These are phyloP conservation scores for Leccinum holopus DNA, from an alignment of 1,284 basidiomycete species.

Conservation along the genomic window DNA sequence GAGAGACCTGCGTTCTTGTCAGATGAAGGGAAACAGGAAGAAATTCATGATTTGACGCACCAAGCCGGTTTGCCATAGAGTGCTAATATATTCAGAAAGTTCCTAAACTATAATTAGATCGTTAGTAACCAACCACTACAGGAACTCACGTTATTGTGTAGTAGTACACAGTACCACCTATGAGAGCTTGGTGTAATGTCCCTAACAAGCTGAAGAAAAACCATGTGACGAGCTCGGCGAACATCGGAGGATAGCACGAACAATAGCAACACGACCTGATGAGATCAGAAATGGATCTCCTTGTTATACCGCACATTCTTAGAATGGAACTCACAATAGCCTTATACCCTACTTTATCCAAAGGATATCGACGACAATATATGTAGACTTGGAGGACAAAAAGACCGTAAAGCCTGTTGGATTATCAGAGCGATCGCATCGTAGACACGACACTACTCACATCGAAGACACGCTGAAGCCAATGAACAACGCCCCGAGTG, in stretches of 20 bases:
- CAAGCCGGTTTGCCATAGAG: conserved; percentile 48
- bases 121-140: neutral
- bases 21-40: neutral
- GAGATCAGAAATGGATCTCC: neutral
- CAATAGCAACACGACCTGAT: conserved; percentile 26
- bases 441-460: conserved; percentile 34
- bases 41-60: conserved; percentile 29
- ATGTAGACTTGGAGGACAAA: conserved; percentile 52
- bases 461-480: conserved; percentile 52
- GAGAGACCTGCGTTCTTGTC: conserved; percentile 24
- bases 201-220: conserved; percentile 45
- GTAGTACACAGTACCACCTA: conserved; percentile 57
- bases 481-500: conserved; percentile 57
- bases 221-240: neutral
- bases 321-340: conserved; percentile 43
- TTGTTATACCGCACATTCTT: neutral
- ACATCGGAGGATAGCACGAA: conserved; percentile 13
- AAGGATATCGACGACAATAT: conserved; percentile 56
- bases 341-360: conserved; percentile 55
- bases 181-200: conserved; percentile 51
- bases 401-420: conserved; percentile 46
- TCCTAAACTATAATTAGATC: conserved; percentile 37
- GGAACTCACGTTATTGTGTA: conserved; percentile 49
- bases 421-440: neutral
- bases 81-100: conserved; percentile 44